These are phyloP conservation scores for Naganishia sp. DNA, from an alignment of 1,284 basidiomycete species.

Conservation along the genomic window DNA sequence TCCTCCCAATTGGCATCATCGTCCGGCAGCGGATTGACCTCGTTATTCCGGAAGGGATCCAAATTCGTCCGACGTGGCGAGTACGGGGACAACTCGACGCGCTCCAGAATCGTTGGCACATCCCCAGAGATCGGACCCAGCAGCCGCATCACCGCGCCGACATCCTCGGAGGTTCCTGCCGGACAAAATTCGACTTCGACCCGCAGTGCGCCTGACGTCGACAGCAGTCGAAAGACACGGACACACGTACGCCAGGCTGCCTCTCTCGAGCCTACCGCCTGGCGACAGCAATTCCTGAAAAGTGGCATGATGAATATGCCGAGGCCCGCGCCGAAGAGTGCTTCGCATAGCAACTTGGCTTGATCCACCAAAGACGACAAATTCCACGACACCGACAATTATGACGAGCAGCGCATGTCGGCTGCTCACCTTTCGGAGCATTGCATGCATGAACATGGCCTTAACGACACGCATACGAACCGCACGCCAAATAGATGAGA, in stretches of 20 bases:
- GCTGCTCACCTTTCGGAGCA: no score
- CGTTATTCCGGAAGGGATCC: constrained; percentile 19
- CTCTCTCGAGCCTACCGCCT: constrained; percentile 24
- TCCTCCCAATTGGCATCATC: constrained; percentile 3
- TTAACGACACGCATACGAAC: no score
- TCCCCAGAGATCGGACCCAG: constrained; percentile 47
- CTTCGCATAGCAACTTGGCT: constrained; percentile 19
- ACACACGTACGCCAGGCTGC: constrained; percentile 23
- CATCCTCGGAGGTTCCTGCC: neutral
- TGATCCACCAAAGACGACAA: neutral
- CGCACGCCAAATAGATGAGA: no score
- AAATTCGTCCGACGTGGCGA: constrained; percentile 18
- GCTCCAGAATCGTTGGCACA: constrained; percentile 28
- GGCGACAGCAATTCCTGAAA: constrained; percentile 24
- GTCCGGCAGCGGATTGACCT: constrained; percentile 26
- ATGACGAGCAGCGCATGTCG: no score
- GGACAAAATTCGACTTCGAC: constrained; percentile 2
- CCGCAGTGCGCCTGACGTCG: neutral
- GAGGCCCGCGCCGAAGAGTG: constrained; percentile 20
- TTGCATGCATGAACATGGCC: no score
- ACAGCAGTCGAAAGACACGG: neutral
- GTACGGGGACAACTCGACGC: constrained; percentile 14
- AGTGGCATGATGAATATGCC: constrained; percentile 24
- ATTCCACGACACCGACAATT: neutral
- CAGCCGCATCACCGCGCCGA: constrained; percentile 34